These are phyloP conservation scores for Globisporangium heterothallicum DNA, from an alignment of 352 stramenopile genomes.

Conservation along the genomic window DNA sequence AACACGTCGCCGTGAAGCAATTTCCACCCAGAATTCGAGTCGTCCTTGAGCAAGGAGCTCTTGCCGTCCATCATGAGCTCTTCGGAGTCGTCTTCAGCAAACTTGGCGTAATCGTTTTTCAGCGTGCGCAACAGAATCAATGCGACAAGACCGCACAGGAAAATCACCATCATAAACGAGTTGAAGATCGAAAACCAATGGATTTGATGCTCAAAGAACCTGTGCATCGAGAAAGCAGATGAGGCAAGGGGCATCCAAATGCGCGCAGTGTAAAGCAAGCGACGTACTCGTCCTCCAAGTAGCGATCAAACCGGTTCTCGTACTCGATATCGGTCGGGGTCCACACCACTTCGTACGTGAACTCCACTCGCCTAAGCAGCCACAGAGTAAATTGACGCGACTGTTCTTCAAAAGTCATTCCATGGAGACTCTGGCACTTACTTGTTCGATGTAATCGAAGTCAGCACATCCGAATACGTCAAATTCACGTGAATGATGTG, in stretches of 20 bases:
- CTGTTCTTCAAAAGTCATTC: neutral
- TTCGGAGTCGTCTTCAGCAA: conserved; percentile 83
- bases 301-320: conserved; percentile 95
- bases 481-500: conserved; percentile 98
- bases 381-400: neutral
- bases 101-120: conserved; percentile 92
- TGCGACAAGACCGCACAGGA: conserved; percentile 91
- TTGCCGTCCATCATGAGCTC: conserved; percentile 82
- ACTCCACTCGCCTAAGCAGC: conserved; percentile 70
- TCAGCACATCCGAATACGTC: conserved; percentile 89
- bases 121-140: conserved; percentile 93
- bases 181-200: conserved; percentile 98
- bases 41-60: conserved; percentile 73
- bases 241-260: neutral
- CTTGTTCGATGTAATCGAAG: conserved; percentile 82
- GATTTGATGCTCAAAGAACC: conserved; percentile 99
- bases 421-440: conserved; percentile 11
- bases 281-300: conserved; percentile 93
- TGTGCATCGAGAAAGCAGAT: conserved; percentile 7
- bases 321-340: conserved; percentile 89
- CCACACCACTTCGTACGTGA: conserved; percentile 95
- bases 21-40: conserved; percentile 93
- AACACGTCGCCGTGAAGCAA: conserved; percentile 95
- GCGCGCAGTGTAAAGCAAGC: neutral
- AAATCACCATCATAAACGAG: conserved; percentile 98